Conservation (phyloP, 108 stramenopile species). For the Nitzschia sp. region DNA sequence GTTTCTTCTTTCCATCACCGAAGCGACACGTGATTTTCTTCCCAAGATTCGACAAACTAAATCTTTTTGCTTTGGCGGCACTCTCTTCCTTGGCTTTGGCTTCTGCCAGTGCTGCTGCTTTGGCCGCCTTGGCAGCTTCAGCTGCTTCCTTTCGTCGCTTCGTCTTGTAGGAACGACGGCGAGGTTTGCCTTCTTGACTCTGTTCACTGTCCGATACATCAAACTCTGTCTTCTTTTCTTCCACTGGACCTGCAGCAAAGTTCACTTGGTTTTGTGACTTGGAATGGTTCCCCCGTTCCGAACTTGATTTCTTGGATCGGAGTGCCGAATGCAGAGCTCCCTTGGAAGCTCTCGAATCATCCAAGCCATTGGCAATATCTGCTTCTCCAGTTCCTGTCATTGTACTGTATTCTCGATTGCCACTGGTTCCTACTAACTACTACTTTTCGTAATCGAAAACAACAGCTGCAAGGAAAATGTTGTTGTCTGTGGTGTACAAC, state of each 20-base stretch:
- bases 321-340: too few species aligned
- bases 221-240: conserved; percentile 10
- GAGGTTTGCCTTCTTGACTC: too few species aligned
- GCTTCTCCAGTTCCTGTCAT: too few species aligned
- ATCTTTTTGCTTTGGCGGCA: background rate
- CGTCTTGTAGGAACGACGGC: background rate
- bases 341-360: too few species aligned
- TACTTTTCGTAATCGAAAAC: too few species aligned
- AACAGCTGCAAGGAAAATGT: too few species aligned
- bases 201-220: background rate
- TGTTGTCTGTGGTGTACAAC: too few species aligned
- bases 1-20: conserved; percentile 2
- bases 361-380: too few species aligned
- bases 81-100: background rate
- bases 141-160: background rate
- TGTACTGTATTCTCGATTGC: too few species aligned
- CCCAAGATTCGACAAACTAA: background rate
- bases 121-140: background rate
- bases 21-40: background rate
- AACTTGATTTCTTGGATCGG: too few species aligned
- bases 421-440: too few species aligned
- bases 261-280: background rate
- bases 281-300: too few species aligned
- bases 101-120: background rate
- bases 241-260: background rate